A percentile compares a stretch with the other conserved stretches of the same genome.
These are phyloP conservation scores for Eremomyces bilateralis DNA, from an alignment of 495 filamentous ascomycete genomes.

Conservation along the genomic window DNA sequence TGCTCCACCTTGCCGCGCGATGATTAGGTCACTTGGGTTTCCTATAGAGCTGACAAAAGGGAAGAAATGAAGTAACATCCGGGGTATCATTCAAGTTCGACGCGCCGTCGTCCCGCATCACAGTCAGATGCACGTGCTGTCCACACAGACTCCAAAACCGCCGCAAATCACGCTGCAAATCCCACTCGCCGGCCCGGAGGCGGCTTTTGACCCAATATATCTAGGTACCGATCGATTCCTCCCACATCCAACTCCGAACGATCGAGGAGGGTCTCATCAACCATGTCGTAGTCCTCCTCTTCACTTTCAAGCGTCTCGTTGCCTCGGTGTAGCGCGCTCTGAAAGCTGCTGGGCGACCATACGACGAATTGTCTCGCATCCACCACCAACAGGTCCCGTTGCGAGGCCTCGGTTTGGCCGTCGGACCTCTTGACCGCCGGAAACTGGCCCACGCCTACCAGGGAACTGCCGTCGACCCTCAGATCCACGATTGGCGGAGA, in stretches of 20 bases:
- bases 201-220: slow-evolving; percentile 6
- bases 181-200: slow-evolving; percentile 14
- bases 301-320: slow-evolving; percentile 7
- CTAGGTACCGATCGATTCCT: slow-evolving; percentile 19
- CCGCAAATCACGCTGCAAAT: slow-evolving; percentile 11
- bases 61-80: background rate
- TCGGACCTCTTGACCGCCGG: slow-evolving; percentile 3
- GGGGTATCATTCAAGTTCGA: background rate
- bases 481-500: slow-evolving; percentile 11
- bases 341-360: slow-evolving; percentile 9
- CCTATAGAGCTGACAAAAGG: background rate
- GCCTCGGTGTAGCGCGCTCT: slow-evolving; percentile 4
- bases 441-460: slow-evolving; percentile 15
- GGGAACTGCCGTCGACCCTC: slow-evolving; percentile 11
- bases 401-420: slow-evolving; percentile 10
- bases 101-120: background rate
- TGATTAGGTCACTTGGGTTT: slow-evolving; percentile 1
- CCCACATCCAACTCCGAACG: slow-evolving; percentile 18
- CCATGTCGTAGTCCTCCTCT: slow-evolving; percentile 5
- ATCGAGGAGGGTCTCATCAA: slow-evolving; percentile 17
- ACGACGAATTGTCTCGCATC: background rate
- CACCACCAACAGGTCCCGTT: slow-evolving; percentile 3
- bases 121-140: background rate
- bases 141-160: background rate
- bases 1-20: slow-evolving; percentile 18